Evolutionary conservation across 164 flowering plant species (phyloP).

Genomic region (Macadamia integrifolia): DNA sequence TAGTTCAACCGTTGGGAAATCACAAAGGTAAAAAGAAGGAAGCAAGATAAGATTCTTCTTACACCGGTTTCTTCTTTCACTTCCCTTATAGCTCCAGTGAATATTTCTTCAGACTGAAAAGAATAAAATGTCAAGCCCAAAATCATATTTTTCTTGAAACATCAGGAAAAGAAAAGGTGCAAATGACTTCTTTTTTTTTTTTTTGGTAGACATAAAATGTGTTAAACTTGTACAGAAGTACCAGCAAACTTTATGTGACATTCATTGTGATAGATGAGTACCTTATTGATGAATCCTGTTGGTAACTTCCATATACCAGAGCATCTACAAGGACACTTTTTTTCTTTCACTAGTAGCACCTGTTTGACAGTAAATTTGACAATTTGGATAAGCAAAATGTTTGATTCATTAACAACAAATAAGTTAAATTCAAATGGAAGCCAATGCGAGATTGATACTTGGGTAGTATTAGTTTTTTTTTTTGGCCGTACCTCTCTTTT

Average conservation of each 20-base stretch:
- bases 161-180: neutral
- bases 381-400: neutral
- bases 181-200: too few relatives aligned
- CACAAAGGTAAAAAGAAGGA: neutral
- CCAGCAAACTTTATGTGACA: neutral
- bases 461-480: too few relatives aligned
- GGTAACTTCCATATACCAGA: constrained; percentile 61
- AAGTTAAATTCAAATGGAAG: neutral
- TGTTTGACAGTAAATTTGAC: constrained; percentile 1
- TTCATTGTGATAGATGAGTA: constrained; percentile 4
- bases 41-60: constrained; percentile 17
- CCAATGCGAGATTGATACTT: too few relatives aligned
- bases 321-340: constrained; percentile 46
- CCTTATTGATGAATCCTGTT: constrained; percentile 65
- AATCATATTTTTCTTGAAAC: neutral
- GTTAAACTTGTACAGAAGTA: neutral
- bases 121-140: neutral
- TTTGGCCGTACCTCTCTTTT: constrained; percentile 34
- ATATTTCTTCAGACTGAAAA: constrained; percentile 59
- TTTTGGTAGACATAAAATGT: neutral
- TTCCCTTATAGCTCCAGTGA: constrained; percentile 56
- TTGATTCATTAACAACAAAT: neutral
- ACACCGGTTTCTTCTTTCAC: constrained; percentile 78
- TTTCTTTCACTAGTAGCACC: constrained; percentile 68
- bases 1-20: too few relatives aligned